Base-by-base conservation (phyloP, 441 rosid genomes). In the Syzygium syzygioides region DNA sequence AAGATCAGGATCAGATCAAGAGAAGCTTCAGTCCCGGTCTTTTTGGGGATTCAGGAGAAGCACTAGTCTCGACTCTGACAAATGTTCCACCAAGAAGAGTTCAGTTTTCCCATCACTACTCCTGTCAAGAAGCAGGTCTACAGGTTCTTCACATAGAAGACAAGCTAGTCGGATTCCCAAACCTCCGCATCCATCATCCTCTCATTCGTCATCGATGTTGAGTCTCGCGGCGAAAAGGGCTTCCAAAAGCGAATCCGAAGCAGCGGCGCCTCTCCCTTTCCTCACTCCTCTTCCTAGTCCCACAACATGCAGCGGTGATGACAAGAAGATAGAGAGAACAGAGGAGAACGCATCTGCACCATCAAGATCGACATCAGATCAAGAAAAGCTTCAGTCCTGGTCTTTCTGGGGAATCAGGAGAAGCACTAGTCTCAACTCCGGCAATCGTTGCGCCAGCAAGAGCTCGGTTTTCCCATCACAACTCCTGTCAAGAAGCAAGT, bases 11-110 rank as follows among this genome's bases (percentile, higher is more conserved):
- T 59, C 68, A 4, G 95, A 91, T 52, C 62, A 20, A 89, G 95
- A 91, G 28, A 95, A 93, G 85, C 85, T 87, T 7, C 92, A 28
- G 56, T 60, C 91, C 23, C 95, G 91, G 90, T 94, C 98, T 20
- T 94, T 96, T 79, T 95, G 98, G 98, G 93, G 96, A 50, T 93
- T 97, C 94, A 93, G 91, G 91, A 94, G 98, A 92, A 95, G 98
- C 86, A 91, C 92, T 80, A 96, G 98, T 71, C 94, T 95, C 9
- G 93, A 93, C 71, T 91, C 93, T 83, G 98, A 94, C 54, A 86
- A 91, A 15, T 13, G 83, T 14, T 37, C 85, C 41, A 71, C 25
- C 41, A 95, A 91, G 90, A 94, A 92, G 91, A 92, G 94, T 87
- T 56, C 96, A 23, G 91, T 94, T 4, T 95, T 93, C 86, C 92